Base-by-base conservation (phyloP, 345 rosid species). In the Eucalyptus melliodora region DNA sequence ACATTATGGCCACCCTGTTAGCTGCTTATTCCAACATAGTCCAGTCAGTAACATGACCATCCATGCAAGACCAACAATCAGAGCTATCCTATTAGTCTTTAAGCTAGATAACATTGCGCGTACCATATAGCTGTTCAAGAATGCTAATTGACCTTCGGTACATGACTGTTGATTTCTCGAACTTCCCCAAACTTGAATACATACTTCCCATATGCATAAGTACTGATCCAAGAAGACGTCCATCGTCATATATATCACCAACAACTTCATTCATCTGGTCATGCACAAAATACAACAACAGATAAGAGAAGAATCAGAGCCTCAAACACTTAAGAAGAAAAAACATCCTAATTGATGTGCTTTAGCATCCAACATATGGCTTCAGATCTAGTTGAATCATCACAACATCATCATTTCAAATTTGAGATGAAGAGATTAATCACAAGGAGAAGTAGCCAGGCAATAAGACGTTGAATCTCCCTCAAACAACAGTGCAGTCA, bases 131-230 rank as follows among this genome's bases (percentile, higher is more conserved):
- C 27, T 87, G 91, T 93, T 94, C 98, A 40, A 94, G 88, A 90
- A 94, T 90, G 72, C 88, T 87, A 87, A 93, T 91, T 91, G 91
- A 97, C 90, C 97, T 94, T 86, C 90, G 92, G 91, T 97, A 91
- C 67, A 89, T 67, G 45, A 90, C 92, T 91, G 93, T 47, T 87
- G 99, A 97, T 65, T 95, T 92, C 91, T 94, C 96, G n/a, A 91
- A 93, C 90, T 92, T 95, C 86, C 95, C 97, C 92, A 96, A 81
- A 47, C 93, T 90, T 65, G 97, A 94, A 94, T 95, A 94, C 96
- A 97, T 95, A 90, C 97, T 94, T 82, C 96, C 99, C 95, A 94
- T 93, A 91, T 97, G 99, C 91, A 93, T 89, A 86, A 96, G 92
- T 85, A 97, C 91, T 88, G 96, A 94, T 92, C 94, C 99, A 91